phyloP scores from a whole-genome alignment of 352 stramenopile genomes.

The Phytophthora citrophthora region DNA sequence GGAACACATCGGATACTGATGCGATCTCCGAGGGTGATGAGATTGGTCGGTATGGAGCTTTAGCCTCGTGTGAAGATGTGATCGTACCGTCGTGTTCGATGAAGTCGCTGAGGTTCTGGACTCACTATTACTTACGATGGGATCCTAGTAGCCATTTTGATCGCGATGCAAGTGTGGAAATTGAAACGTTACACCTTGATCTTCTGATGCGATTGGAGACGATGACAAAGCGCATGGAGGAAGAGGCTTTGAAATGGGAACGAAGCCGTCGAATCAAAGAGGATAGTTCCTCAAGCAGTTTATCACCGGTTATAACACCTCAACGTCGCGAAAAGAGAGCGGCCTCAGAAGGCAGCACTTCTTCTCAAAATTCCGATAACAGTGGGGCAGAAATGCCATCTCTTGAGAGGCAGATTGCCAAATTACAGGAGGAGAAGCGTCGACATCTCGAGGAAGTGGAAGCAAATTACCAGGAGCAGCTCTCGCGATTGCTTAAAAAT shows the following conservation, averaged over 20 bases:
- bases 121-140: constrained; percentile 83
- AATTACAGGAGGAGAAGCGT: constrained; percentile 41
- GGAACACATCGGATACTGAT: constrained; percentile 41
- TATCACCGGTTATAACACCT: constrained; percentile 1
- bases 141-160: constrained; percentile 65
- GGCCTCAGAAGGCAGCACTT: constrained; percentile 37
- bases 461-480: constrained; percentile 45
- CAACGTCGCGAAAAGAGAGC: constrained; percentile 10
- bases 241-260: constrained; percentile 42
- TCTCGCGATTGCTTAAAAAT: constrained; percentile 15
- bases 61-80: constrained; percentile 57
- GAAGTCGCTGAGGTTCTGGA: constrained; percentile 79
- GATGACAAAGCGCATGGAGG: constrained; percentile 33
- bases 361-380: constrained; percentile 32
- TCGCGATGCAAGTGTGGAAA: constrained; percentile 61
- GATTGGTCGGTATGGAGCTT: constrained; percentile 36
- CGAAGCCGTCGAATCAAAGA: neutral
- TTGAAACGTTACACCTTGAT: constrained; percentile 67
- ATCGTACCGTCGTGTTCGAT: constrained; percentile 73
- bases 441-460: constrained; percentile 42
- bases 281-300: constrained; percentile 6
- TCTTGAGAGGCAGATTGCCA: constrained; percentile 43
- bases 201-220: constrained; percentile 43
- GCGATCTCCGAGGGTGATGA: constrained; percentile 47
- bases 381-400: constrained; percentile 15